These are phyloP conservation scores for Aspergillus affinis DNA, from an alignment of 495 filamentous ascomycete genomes.

Conservation along the genomic window DNA sequence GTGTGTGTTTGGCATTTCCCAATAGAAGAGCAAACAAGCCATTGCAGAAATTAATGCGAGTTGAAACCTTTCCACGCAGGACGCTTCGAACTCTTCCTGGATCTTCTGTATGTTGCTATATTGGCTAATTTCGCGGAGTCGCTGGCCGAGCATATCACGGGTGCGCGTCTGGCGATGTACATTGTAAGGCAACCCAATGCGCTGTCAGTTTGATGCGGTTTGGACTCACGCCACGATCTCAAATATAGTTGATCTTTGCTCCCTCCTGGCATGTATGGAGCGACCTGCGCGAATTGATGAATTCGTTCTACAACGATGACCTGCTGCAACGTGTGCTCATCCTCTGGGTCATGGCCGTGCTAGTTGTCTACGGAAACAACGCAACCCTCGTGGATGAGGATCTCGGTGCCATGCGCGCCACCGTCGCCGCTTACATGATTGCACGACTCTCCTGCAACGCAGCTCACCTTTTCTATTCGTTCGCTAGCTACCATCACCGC, in stretches of 20 bases:
- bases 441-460: conserved; percentile 30
- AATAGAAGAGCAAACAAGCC: not conserved
- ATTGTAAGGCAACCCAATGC: conserved; percentile 30
- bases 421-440: conserved; percentile 40
- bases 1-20: not conserved
- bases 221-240: too few relatives aligned
- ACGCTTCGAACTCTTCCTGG: conserved; percentile 51
- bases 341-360: conserved; percentile 47
- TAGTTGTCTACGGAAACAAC: conserved; percentile 50
- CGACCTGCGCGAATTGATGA: conserved; percentile 48
- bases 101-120: conserved; percentile 47
- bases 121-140: conserved; percentile 45
- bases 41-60: not conserved
- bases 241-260: conserved; percentile 34
- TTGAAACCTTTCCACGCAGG: conserved; percentile 19
- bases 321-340: conserved; percentile 45
- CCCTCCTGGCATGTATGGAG: conserved; percentile 51
- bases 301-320: conserved; percentile 52
- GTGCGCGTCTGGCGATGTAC: conserved; percentile 43
- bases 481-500: conserved; percentile 39
- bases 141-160: conserved; percentile 44
- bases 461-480: conserved; percentile 35
- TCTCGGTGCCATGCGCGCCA: conserved; percentile 39
- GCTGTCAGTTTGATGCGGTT: too few relatives aligned
- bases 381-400: conserved; percentile 42